phyloP scores from a whole-genome alignment of 2,329 filamentous ascomycete genomes.

The Trichoderma koningii region DNA sequence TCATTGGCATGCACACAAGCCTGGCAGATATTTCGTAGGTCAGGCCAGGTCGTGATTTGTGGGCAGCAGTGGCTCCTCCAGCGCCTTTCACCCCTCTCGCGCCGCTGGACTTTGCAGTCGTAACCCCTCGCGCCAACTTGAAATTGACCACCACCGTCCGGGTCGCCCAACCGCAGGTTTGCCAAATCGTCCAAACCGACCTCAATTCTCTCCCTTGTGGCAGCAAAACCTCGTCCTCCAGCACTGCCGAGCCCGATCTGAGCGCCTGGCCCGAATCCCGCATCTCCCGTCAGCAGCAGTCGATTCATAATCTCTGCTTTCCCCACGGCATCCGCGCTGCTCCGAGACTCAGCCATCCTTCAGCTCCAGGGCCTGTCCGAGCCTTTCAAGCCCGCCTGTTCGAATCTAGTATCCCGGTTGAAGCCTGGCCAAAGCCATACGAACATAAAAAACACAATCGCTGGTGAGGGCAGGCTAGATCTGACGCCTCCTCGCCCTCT shows the following conservation, averaged over 20 bases:
- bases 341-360: slow-evolving; percentile 4
- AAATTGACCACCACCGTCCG: neutral
- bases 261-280: slow-evolving; percentile 3
- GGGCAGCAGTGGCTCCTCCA: slow-evolving; percentile 25
- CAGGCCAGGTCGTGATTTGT: slow-evolving; percentile 11
- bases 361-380: neutral
- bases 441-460: neutral
- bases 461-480: neutral
- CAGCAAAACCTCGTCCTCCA: slow-evolving; percentile 5
- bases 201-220: slow-evolving; percentile 24
- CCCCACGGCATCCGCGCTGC: slow-evolving; percentile 26
- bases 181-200: slow-evolving; percentile 25
- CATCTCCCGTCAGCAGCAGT: neutral
- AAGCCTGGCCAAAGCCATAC: slow-evolving; percentile 11
- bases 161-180: slow-evolving; percentile 27
- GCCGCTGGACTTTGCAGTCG: slow-evolving; percentile 3
- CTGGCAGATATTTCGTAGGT: slow-evolving; percentile 3
- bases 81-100: slow-evolving; percentile 24
- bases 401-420: slow-evolving; percentile 23
- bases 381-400: slow-evolving; percentile 8
- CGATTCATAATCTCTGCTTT: slow-evolving; percentile 11
- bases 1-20: slow-evolving; percentile 7
- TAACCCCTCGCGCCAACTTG: slow-evolving; percentile 27
- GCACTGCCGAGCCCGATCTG: slow-evolving; percentile 7
- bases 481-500: slow-evolving; percentile 3